Base-by-base conservation (phyloP, 768 basidiomycete species). In the Chalciporus piperatus region DNA sequence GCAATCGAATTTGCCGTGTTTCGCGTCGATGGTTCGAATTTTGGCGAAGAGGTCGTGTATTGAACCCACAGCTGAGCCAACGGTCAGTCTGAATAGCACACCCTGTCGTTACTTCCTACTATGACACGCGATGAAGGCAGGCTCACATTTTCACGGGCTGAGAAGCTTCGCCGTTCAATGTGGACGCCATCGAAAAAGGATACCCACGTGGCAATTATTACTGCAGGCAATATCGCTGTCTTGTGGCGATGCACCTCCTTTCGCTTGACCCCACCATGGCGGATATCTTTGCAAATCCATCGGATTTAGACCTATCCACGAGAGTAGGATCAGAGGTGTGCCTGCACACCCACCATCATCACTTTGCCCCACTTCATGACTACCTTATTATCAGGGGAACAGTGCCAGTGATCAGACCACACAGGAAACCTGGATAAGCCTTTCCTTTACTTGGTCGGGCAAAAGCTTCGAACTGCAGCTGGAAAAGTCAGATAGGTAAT, bases 1-100 rank as follows among this genome's bases (percentile, higher is more conserved):
- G 49, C 91, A 78, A 63, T 92, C 89, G 65, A 98, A 98, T 65
- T 89, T 90, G 55, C 94, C 94, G 69, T 97, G 90, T 72, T 96
- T 97, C 48, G 83, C 76, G 72, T 98, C 84, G 58, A 97, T 91
- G 25, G 82, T 72, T 53, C 81, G 84, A 60, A 98, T 79, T 75
- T 93, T 97, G 51, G 80, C 67, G 61, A 92, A 86, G 25, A 95
- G 75, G n/a, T 82, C 78, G 28, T 76, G 70, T 62, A 97, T 82
- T 1, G 82, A 80, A 23, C 93, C 93, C 30, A 76, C 71, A 6
- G 89, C 83, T 45, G 93, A 83, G 14, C 94, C 94, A 40, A 95
- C 84, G 6, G 89, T 84, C 49, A 97, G 74, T 57, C 84, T 85
- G 45, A 6, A 42, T 5, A 22, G 20, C 17, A 30, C 8, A 4